These are phyloP conservation scores for Pachyrhizus erosus DNA, from an alignment of 306 rosid genomes.

Conservation along the genomic window DNA sequence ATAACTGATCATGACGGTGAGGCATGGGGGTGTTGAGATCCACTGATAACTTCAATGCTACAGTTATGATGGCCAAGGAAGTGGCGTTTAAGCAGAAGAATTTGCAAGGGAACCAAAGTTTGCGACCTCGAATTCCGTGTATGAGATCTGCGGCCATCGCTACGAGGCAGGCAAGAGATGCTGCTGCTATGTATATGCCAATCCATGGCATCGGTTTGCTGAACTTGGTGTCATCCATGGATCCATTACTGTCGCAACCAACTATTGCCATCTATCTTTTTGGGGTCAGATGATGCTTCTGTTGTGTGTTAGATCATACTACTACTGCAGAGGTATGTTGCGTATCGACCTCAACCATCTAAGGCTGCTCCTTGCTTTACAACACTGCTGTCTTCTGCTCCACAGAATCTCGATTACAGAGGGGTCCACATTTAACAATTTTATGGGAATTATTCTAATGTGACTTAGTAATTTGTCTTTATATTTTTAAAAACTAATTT, in stretches of 20 bases:
- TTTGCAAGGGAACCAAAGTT: slow-evolving; percentile 82
- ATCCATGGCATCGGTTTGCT: slow-evolving; percentile 93
- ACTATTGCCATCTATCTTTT: slow-evolving; percentile 53
- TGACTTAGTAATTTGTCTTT: background rate
- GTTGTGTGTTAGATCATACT: background rate
- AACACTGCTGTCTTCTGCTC: background rate
- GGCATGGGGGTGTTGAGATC: slow-evolving; percentile 92
- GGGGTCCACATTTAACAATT: background rate
- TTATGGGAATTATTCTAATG: background rate
- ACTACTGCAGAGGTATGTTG: background rate
- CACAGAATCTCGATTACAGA: background rate
- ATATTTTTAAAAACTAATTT: background rate
- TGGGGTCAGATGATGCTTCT: background rate
- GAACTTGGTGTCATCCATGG: slow-evolving; percentile 67
- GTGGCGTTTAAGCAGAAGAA: slow-evolving; percentile 81
- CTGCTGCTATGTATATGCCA: slow-evolving; percentile 82
- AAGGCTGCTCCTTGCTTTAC: background rate
- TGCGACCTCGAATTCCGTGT: slow-evolving; percentile 60
- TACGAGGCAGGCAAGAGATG: slow-evolving; percentile 65
- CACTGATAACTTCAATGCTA: slow-evolving; percentile 68
- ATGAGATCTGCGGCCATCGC: slow-evolving; percentile 70
- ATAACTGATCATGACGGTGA: slow-evolving; percentile 72
- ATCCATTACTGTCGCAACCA: slow-evolving; percentile 63
- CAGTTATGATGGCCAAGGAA: slow-evolving; percentile 72
- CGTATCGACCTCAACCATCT: background rate